These are phyloP conservation scores for Phytopythium montanum DNA, from an alignment of 352 stramenopile genomes.

Conservation along the genomic window DNA sequence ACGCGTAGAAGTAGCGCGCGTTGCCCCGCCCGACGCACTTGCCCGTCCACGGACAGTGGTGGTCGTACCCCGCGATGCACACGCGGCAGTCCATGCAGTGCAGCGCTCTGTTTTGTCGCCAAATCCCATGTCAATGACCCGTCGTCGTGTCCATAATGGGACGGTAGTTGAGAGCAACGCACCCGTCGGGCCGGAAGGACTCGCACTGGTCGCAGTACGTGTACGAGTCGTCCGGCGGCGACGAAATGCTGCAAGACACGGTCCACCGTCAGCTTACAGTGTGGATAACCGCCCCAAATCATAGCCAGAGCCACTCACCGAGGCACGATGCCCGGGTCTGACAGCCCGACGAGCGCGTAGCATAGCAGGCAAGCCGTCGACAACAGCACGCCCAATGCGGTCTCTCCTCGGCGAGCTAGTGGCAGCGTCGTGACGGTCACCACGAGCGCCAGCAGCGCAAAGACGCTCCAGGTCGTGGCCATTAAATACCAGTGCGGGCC, in stretches of 20 bases:
- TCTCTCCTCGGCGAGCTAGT: slow-evolving; percentile 37
- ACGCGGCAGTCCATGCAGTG: slow-evolving; percentile 88
- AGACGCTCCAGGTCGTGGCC: slow-evolving; percentile 49
- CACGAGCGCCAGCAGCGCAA: slow-evolving; percentile 32
- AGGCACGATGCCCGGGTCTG: slow-evolving; percentile 63
- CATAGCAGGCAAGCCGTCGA: slow-evolving; percentile 49
- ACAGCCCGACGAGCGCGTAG: slow-evolving; percentile 75
- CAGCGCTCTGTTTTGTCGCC: slow-evolving; percentile 33
- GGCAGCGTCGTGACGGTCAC: slow-evolving; percentile 52
- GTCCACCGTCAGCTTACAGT: too few relatives aligned
- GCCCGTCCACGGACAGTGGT: slow-evolving; percentile 93
- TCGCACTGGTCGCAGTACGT: slow-evolving; percentile 80
- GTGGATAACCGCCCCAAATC: neutral
- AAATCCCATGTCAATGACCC: too few relatives aligned
- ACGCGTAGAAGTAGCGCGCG: slow-evolving; percentile 79
- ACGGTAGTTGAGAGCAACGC: slow-evolving; percentile 12
- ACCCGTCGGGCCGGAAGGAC: slow-evolving; percentile 72
- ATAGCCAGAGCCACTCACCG: slow-evolving; percentile 19
- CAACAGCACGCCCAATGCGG: slow-evolving; percentile 47
- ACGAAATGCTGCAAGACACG: slow-evolving; percentile 26
- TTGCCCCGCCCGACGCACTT: slow-evolving; percentile 88
- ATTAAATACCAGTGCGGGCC: slow-evolving; percentile 82
- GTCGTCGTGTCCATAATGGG: neutral
- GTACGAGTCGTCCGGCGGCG: slow-evolving; percentile 48
- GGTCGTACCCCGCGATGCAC: slow-evolving; percentile 87